These are phyloP conservation scores for Meredithiella fracta DNA, from an alignment of 2,329 filamentous ascomycete species.

Conservation along the genomic window DNA sequence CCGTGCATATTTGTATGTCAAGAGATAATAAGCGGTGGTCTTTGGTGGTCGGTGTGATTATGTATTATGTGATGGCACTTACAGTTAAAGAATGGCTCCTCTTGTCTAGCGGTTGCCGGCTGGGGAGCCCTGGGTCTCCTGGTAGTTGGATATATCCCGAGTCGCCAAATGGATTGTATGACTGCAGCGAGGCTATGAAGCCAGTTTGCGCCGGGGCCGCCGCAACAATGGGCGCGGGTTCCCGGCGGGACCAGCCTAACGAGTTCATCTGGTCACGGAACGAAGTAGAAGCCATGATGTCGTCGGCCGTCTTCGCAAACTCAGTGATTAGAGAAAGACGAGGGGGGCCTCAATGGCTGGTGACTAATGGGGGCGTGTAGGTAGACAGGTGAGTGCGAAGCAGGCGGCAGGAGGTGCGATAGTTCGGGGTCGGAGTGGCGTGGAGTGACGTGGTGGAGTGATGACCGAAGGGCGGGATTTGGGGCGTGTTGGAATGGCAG, in stretches of 20 bases:
- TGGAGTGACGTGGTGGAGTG: too few relatives aligned
- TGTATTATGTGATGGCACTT: conserved; percentile 36
- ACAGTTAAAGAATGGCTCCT: conserved; percentile 91
- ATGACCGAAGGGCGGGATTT: too few relatives aligned
- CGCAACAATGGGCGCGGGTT: conserved; percentile 57
- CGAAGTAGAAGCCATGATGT: conserved; percentile 63
- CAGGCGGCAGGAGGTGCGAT: too few relatives aligned
- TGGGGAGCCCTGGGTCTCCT: conserved; percentile 33
- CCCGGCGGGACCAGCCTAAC: conserved; percentile 81
- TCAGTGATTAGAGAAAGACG: background rate
- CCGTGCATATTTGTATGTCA: too few relatives aligned
- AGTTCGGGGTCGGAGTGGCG: too few relatives aligned
- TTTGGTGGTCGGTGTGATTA: conserved; percentile 4
- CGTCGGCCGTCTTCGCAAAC: background rate
- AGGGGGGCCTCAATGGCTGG: background rate
- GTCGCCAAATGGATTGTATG: conserved; percentile 72
- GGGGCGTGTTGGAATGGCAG: too few relatives aligned
- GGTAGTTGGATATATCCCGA: conserved; percentile 83
- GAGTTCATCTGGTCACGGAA: conserved; percentile 94
- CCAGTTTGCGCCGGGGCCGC: conserved; percentile 51
- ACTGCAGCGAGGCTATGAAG: conserved; percentile 65
- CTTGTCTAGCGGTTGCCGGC: conserved; percentile 68
- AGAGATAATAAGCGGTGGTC: conserved; percentile 14
- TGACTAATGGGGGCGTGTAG: too few relatives aligned
- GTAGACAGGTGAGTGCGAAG: too few relatives aligned